Percentiles rank a stretch among this genome's conserved stretches.
These are phyloP conservation scores for Drechslera avenae DNA, from an alignment of 2,329 filamentous ascomycete species.

Conservation along the genomic window DNA sequence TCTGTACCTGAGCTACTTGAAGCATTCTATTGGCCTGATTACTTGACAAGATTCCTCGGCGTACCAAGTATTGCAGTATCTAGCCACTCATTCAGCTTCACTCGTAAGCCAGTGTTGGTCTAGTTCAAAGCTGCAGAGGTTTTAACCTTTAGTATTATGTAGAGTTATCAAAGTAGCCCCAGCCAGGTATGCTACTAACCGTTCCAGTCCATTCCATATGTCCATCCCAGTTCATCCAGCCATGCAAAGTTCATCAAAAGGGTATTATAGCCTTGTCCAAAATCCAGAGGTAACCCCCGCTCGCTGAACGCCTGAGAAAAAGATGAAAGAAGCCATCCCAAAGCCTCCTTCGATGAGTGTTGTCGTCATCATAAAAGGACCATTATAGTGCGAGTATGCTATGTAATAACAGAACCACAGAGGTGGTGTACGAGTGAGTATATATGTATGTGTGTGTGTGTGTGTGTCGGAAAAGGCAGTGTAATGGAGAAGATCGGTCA, in stretches of 20 bases:
- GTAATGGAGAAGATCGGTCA: background rate
- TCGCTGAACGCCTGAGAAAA: slow-evolving; percentile 14
- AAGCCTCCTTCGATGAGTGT: slow-evolving; percentile 19
- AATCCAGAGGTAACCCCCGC: slow-evolving; percentile 3
- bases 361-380: slow-evolving; percentile 27
- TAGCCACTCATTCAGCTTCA: background rate
- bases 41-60: no score
- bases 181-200: slow-evolving; percentile 8
- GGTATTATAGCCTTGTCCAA: slow-evolving; percentile 15
- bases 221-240: slow-evolving; percentile 1
- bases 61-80: background rate
- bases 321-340: slow-evolving; percentile 4
- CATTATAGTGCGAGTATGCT: slow-evolving; percentile 10
- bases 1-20: no score
- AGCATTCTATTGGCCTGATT: no score
- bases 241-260: slow-evolving; percentile 16
- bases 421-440: slow-evolving; percentile 14
- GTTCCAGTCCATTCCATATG: background rate
- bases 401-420: background rate
- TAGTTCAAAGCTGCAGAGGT: background rate
- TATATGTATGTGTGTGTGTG: slow-evolving; percentile 5
- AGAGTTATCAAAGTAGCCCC: background rate
- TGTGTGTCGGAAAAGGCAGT: no score
- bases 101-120: background rate
- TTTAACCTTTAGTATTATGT: slow-evolving; percentile 5